phyloP scores from a whole-genome alignment of 805 yeast species.

The Nakazawaea ambrosiae region DNA sequence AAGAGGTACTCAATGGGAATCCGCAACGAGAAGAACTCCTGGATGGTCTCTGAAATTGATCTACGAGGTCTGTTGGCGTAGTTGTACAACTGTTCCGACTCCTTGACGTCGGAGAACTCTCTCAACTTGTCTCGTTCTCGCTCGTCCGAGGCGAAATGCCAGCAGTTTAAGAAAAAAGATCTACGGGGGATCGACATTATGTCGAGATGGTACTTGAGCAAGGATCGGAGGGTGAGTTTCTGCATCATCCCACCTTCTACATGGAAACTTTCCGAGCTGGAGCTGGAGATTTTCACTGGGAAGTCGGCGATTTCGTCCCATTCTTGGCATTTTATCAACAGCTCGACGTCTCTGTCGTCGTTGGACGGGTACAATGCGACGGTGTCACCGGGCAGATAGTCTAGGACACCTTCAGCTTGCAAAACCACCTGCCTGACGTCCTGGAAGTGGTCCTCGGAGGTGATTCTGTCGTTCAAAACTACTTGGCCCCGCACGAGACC shows the following conservation, averaged over 20 bases:
- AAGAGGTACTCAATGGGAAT: conserved; percentile 72
- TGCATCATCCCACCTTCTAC: conserved; percentile 57
- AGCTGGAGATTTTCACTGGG: conserved; percentile 34
- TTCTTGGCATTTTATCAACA: conserved; percentile 58
- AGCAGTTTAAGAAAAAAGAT: conserved; percentile 65
- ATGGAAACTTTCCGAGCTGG: conserved; percentile 21
- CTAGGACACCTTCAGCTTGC: conserved; percentile 17
- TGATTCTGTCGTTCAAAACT: conserved; percentile 48
- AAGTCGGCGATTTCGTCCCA: conserved; percentile 72
- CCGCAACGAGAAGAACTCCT: conserved; percentile 70
- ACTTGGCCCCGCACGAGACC: conserved; percentile 35
- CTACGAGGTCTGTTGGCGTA: conserved; percentile 93
- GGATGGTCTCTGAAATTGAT: conserved; percentile 73
- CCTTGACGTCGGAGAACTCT: conserved; percentile 68
- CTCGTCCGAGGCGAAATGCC: conserved; percentile 71
- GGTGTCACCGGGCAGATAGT: conserved; percentile 75
- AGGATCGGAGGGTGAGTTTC: conserved; percentile 60
- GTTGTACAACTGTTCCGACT: conserved; percentile 76
- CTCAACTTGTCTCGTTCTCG: conserved; percentile 69
- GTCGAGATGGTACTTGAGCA: conserved; percentile 77
- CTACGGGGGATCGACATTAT: conserved; percentile 77
- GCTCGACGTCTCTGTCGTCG: conserved; percentile 53
- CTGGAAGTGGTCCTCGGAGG: conserved; percentile 73
- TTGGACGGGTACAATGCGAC: conserved; percentile 72
- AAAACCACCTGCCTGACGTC: conserved; percentile 69